A percentile compares a stretch with the other conserved stretches of the same genome.
These are phyloP conservation scores for Selaginella tamariscina DNA, from an alignment of 75 land plant species.

Conservation along the genomic window DNA sequence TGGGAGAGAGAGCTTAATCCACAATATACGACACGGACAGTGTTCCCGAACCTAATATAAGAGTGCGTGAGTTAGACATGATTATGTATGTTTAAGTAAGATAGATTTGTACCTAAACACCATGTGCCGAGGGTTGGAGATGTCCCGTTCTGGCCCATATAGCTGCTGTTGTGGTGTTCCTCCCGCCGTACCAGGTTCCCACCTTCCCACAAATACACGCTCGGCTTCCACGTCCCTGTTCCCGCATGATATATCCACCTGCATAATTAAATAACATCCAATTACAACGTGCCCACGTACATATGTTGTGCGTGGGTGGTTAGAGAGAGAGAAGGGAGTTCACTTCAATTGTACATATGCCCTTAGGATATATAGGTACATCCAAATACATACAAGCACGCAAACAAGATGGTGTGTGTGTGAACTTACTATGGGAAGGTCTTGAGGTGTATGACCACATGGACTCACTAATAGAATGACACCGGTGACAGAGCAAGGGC, in stretches of 20 bases:
- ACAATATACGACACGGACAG: constrained; percentile 66
- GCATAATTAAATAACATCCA: constrained; percentile 4
- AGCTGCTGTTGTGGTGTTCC: constrained; percentile 33
- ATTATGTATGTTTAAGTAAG: too few relatives aligned
- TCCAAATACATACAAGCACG: too few relatives aligned
- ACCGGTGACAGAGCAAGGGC: constrained; percentile 62
- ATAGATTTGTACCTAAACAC: too few relatives aligned
- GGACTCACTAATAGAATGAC: constrained; percentile 63
- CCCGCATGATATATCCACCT: constrained; percentile 94
- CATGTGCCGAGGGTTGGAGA: constrained; percentile 44
- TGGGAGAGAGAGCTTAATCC: constrained; percentile 57
- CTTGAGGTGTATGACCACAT: constrained; percentile 65
- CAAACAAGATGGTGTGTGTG: too few relatives aligned
- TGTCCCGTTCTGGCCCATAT: constrained; percentile 43
- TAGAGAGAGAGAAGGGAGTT: not conserved
- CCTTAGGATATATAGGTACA: too few relatives aligned
- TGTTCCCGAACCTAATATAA: constrained; percentile 47
- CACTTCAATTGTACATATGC: not conserved
- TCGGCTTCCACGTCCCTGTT: constrained; percentile 57
- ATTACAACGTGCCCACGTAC: too few relatives aligned
- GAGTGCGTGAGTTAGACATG: too few relatives aligned
- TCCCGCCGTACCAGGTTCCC: constrained; percentile 51
- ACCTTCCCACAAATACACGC: constrained; percentile 64
- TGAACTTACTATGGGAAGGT: constrained; percentile 62
- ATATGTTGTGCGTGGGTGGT: too few relatives aligned